These are phyloP conservation scores for Aspergillus homomorphus DNA, from an alignment of 495 filamentous ascomycete genomes.

Conservation along the genomic window DNA sequence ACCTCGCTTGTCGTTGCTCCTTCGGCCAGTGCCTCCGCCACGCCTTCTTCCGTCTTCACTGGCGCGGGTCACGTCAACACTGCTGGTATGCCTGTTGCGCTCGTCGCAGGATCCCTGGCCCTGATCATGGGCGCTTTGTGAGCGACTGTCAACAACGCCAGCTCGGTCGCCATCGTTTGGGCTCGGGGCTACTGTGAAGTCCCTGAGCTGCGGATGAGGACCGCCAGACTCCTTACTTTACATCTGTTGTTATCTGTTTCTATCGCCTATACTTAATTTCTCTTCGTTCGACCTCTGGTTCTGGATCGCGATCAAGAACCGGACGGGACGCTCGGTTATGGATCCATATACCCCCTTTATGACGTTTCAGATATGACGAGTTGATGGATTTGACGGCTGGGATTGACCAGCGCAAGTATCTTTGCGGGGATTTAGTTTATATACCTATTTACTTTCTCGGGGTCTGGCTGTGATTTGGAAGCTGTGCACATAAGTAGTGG, in stretches of 20 bases:
- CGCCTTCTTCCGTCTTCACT: slow-evolving; percentile 15
- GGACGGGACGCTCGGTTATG: slow-evolving; percentile 1
- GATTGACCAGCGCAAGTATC: not conserved
- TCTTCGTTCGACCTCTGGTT: not conserved
- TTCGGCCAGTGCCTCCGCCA: slow-evolving; percentile 6
- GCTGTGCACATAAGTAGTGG: not conserved
- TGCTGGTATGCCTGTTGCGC: slow-evolving; percentile 31
- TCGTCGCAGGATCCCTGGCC: slow-evolving; percentile 39
- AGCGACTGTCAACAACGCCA: slow-evolving; percentile 11
- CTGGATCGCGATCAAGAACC: not conserved
- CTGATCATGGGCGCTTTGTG: slow-evolving; percentile 38
- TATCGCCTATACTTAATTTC: slow-evolving; percentile 9
- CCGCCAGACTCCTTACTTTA: not conserved
- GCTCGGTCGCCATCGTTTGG: not conserved
- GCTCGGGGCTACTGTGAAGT: not conserved
- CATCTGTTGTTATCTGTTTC: not conserved
- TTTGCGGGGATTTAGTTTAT: not conserved
- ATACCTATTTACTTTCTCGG: not conserved
- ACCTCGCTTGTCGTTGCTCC: slow-evolving; percentile 11
- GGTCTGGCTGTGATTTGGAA: not conserved
- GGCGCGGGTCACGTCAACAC: slow-evolving; percentile 26
- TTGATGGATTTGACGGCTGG: slow-evolving; percentile 4
- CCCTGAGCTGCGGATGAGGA: not conserved
- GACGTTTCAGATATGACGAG: slow-evolving; percentile 8
- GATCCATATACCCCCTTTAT: slow-evolving; percentile 4